These are phyloP conservation scores for Priceomyces castillae DNA, from an alignment of 805 yeast genomes.

Conservation along the genomic window DNA sequence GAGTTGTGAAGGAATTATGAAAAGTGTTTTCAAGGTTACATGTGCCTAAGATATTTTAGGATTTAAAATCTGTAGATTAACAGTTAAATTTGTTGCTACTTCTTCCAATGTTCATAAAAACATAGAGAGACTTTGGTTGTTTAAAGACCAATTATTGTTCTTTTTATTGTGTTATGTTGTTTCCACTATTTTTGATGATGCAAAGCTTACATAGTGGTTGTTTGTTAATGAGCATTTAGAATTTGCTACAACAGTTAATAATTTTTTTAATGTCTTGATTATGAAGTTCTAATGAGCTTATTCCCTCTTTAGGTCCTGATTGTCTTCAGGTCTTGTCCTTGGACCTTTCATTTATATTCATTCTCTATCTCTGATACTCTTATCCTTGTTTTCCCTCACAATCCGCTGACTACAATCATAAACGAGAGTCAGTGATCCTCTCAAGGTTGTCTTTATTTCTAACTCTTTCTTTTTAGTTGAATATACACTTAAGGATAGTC, in stretches of 20 bases:
- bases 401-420: neutral
- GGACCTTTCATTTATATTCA: neutral
- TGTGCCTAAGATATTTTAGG: neutral
- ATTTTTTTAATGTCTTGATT: neutral
- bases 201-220: neutral
- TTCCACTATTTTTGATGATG: neutral
- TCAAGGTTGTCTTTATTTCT: constrained; percentile 4
- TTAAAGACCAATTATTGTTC: neutral
- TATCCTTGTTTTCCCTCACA: neutral
- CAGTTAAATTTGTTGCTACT: neutral
- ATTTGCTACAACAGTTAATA: neutral
- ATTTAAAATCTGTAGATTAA: neutral
- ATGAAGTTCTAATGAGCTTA: neutral
- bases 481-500: constrained; percentile 4
- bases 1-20: neutral
- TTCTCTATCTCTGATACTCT: neutral
- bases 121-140: no score
- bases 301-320: neutral
- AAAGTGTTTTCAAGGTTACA: neutral
- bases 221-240: neutral
- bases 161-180: neutral
- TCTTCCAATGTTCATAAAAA: neutral
- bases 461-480: constrained; percentile 5
- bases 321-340: neutral
- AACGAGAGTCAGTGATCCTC: neutral